Base-by-base conservation (phyloP, 805 yeast genomes). In the Yarrowia phangngaensis region DNA sequence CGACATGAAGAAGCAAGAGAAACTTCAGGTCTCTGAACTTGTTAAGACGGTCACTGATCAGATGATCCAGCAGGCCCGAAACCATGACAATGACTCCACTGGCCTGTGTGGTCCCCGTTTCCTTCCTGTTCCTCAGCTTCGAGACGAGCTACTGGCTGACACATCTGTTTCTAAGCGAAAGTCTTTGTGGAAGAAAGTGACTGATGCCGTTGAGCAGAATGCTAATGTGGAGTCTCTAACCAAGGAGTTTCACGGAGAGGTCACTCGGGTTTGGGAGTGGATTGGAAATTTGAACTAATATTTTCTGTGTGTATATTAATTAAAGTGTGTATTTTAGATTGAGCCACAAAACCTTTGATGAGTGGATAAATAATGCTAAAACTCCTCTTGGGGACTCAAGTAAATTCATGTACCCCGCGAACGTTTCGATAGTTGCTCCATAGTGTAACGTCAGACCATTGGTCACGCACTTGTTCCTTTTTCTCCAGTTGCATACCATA, bases 211-310 rank as follows among this genome's bases (percentile, higher is more conserved):
- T 5, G 92, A 84, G 55, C 64, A 66, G 34, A 82, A 84, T 60
- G 69, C 83, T 14, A 81, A 80, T 56, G 76, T 87, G n/a, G 73
- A 78, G 52, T 69, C 73, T 15, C 70, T 74, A 32, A 70, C 80
- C 47, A 64, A 76, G 49, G 96, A 87, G 61, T 72, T 80, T 20
- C 83, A 81, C 58, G 95, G 96, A 14, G 95, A 87, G 55, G 83
- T 87, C 52, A 78, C 83, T 72, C 78, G 79, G 59, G 85, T 84
- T 30, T 83, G 94, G 84, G 85, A 84, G 59, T 87, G 95, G 95
- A 72, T 80, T 27, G 78, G 80, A 11, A 67, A 62, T 50, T 54
- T 64, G 6, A 17, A 35, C 34, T 47, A 31, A 9, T 17, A 35
- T 35, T 29, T 22, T 8, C 9, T 22, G 24, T 22, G 9, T 8